These are phyloP conservation scores for Pythium utonaiense DNA, from an alignment of 352 stramenopile species.

Conservation along the genomic window DNA sequence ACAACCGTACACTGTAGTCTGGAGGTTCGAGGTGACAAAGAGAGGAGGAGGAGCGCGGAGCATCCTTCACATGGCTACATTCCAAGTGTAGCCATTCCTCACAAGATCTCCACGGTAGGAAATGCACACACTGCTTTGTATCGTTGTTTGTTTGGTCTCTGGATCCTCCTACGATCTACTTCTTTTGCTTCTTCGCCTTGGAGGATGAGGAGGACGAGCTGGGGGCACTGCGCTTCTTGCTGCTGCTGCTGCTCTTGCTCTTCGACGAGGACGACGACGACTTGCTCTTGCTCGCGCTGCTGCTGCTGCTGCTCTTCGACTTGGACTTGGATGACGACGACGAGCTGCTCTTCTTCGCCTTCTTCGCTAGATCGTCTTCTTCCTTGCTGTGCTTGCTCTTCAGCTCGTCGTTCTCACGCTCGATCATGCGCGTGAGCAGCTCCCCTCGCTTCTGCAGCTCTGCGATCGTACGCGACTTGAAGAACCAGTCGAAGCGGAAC, in stretches of 20 bases:
- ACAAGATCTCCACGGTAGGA: not conserved
- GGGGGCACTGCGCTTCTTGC: constrained; percentile 67
- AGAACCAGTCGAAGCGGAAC: constrained; percentile 99
- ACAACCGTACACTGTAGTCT: too few species aligned
- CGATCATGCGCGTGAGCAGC: constrained; percentile 93
- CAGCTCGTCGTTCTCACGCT: constrained; percentile 91
- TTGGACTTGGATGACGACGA: constrained; percentile 58
- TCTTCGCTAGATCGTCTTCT: constrained; percentile 76
- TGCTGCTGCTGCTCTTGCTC: constrained; percentile 43
- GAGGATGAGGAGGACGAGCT: constrained; percentile 36
- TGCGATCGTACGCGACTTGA: constrained; percentile 96
- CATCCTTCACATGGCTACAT: not conserved
- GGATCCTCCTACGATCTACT: constrained; percentile 25
- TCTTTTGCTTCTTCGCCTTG: constrained; percentile 74
- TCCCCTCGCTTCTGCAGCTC: constrained; percentile 97
- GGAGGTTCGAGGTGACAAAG: too few species aligned
- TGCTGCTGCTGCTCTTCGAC: constrained; percentile 55
- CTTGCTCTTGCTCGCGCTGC: constrained; percentile 50
- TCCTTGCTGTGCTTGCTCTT: constrained; percentile 72
- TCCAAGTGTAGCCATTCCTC: not conserved
- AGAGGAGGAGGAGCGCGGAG: too few species aligned
- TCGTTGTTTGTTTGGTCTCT: not conserved
- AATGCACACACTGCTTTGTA: not conserved
- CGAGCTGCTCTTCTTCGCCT: constrained; percentile 60
- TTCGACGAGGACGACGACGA: constrained; percentile 25